Conservation (phyloP, 306 rosid genomes). For the Vigna mungo region DNA sequence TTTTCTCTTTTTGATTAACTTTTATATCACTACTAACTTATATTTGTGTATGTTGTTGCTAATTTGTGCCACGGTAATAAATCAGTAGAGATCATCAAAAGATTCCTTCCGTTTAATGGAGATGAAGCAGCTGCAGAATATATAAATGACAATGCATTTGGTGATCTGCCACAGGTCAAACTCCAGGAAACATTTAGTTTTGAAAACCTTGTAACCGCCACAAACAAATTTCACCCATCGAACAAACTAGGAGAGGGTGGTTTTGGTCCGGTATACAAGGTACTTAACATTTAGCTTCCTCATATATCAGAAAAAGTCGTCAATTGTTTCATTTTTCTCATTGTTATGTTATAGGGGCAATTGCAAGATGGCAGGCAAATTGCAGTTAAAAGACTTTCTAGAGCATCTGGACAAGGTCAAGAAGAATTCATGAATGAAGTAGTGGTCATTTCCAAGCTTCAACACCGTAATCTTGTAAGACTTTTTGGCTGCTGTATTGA, state of each 20-base stretch:
- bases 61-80: not conserved
- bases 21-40: too few species aligned
- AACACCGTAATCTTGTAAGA: constrained; percentile 39
- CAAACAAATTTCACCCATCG: constrained; percentile 34
- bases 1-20: too few species aligned
- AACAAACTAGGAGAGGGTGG: constrained; percentile 46
- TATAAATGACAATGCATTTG: not conserved
- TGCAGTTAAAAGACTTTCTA: constrained; percentile 43
- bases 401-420: constrained; percentile 38
- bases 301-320: not conserved
- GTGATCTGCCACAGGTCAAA: constrained; percentile 19
- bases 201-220: constrained; percentile 13
- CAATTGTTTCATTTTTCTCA: too few species aligned
- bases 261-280: constrained; percentile 46
- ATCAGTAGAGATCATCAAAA: not conserved
- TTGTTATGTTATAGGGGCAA: constrained; percentile 5
- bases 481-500: constrained; percentile 46
- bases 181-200: constrained; percentile 17
- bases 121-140: not conserved
- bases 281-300: not conserved
- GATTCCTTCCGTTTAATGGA: not conserved
- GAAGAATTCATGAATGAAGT: constrained; percentile 18
- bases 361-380: constrained; percentile 30
- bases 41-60: too few species aligned
- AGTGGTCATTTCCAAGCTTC: too few species aligned